phyloP scores from a whole-genome alignment of 495 filamentous ascomycete species.

The Aspergillus ellipticus region DNA sequence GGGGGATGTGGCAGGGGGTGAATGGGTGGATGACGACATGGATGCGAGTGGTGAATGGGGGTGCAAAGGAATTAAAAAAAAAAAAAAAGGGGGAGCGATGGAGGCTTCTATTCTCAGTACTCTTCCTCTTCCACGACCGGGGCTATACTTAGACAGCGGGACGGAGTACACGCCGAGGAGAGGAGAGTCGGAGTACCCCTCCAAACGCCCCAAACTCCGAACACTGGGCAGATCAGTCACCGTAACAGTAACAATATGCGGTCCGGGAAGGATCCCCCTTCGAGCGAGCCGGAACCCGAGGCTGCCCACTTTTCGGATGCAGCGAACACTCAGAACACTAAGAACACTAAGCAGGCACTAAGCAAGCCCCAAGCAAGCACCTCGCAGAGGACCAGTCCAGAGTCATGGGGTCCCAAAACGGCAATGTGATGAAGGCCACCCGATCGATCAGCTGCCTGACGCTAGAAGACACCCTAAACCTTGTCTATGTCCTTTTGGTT shows the following conservation, averaged over 20 bases:
- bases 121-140: too few relatives aligned
- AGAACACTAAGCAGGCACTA: too few relatives aligned
- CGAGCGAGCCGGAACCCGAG: not conserved
- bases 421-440: not conserved
- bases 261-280: not conserved
- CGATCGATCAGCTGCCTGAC: conserved; percentile 4
- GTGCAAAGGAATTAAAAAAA: too few relatives aligned
- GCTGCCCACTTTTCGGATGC: not conserved
- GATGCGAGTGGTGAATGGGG: not conserved
- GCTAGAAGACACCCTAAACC: not conserved
- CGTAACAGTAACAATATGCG: too few relatives aligned
- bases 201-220: too few relatives aligned
- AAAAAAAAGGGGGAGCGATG: not conserved
- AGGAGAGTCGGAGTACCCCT: too few relatives aligned
- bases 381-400: too few relatives aligned
- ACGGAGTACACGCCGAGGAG: too few relatives aligned
- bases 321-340: too few relatives aligned
- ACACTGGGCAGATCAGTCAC: not conserved
- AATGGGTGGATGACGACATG: not conserved
- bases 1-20: not conserved
- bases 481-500: not conserved
- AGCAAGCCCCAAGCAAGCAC: too few relatives aligned
- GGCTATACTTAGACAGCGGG: too few relatives aligned
- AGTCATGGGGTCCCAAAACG: conserved; percentile 1
- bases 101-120: too few relatives aligned